Conservation (phyloP, 768 basidiomycete species). For the Leucocoprinus birnbaumii region DNA sequence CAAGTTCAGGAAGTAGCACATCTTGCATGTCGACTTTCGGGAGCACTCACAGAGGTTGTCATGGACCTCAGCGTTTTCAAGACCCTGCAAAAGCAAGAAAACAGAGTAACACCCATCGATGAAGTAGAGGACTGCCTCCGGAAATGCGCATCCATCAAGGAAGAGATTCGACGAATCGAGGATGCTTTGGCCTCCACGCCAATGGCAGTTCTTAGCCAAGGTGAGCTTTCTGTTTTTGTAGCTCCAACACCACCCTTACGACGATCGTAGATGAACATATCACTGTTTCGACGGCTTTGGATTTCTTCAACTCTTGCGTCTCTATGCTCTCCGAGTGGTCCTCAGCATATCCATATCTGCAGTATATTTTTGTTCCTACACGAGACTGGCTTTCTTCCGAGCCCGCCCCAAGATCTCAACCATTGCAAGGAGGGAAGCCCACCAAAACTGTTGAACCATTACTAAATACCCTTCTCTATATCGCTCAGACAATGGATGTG, state of each 20-base stretch:
- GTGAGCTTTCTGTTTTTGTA: conserved; percentile 22
- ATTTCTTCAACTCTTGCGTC: conserved; percentile 2
- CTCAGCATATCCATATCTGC: conserved; percentile 3
- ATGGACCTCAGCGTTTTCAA: conserved; percentile 7
- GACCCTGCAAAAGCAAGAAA: not conserved
- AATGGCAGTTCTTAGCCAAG: conserved; percentile 31
- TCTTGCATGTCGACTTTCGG: conserved; percentile 25
- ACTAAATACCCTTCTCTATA: conserved; percentile 63
- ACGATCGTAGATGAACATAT: conserved; percentile 5
- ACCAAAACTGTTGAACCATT: conserved; percentile 31
- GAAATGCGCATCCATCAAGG: conserved; percentile 25
- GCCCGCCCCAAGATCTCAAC: not conserved
- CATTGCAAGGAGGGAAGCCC: not conserved
- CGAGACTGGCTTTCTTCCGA: conserved; percentile 8
- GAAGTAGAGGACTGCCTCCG: conserved; percentile 21
- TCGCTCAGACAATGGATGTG: conserved; percentile 57
- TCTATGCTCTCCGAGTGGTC: conserved; percentile 5
- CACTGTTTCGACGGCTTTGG: not conserved
- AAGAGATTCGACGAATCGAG: conserved; percentile 16
- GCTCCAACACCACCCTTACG: not conserved
- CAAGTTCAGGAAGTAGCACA: conserved; percentile 19
- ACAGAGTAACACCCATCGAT: not conserved
- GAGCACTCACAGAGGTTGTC: conserved; percentile 29
- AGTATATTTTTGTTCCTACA: conserved; percentile 10
- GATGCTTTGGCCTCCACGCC: conserved; percentile 22